These are phyloP conservation scores for Sesbania bispinosa DNA, from an alignment of 306 rosid species.

Conservation along the genomic window DNA sequence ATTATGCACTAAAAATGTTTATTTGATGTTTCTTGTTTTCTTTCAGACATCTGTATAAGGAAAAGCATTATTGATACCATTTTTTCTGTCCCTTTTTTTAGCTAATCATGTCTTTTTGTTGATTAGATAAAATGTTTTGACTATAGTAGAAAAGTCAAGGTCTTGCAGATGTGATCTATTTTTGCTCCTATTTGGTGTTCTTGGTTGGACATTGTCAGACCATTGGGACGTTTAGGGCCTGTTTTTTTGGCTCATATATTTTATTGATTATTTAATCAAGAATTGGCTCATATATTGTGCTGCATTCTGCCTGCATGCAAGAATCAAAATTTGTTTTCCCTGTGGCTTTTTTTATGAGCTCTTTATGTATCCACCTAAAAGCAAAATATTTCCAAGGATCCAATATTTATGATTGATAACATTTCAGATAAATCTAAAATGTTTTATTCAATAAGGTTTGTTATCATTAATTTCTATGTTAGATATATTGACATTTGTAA, in stretches of 20 bases:
- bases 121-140: too few relatives aligned
- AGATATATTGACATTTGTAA: too few relatives aligned
- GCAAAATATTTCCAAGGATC: neutral
- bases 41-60: neutral
- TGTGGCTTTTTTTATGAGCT: neutral
- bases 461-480: neutral
- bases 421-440: neutral
- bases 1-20: neutral
- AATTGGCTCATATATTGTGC: neutral
- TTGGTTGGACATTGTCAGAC: neutral
- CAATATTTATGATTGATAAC: neutral
- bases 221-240: neutral
- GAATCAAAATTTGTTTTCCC: neutral
- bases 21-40: neutral
- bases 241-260: too few relatives aligned
- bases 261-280: neutral
- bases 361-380: neutral
- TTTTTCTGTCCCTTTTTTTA: neutral
- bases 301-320: neutral
- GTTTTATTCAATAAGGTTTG: neutral
- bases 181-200: too few relatives aligned
- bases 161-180: too few relatives aligned
- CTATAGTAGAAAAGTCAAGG: neutral
- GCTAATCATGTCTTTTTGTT: neutral
- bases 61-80: constrained; percentile 2